These are phyloP conservation scores for Thyridium curvatum DNA, from an alignment of 2,329 filamentous ascomycete genomes.

Conservation along the genomic window DNA sequence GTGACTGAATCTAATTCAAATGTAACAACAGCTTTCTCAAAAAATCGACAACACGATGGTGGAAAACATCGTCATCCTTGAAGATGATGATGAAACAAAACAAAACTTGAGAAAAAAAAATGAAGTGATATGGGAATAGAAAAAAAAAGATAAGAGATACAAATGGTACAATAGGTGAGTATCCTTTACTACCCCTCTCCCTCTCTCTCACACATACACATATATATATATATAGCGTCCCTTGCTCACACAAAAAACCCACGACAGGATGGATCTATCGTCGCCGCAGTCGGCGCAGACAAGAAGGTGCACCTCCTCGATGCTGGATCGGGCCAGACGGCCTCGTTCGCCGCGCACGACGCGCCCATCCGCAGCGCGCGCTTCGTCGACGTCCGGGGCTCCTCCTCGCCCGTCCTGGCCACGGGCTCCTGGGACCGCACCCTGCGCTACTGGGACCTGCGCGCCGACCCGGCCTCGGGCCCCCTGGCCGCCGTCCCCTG, in stretches of 20 bases:
- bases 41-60: too few relatives aligned
- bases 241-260: neutral
- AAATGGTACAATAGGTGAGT: slow-evolving; percentile 13
- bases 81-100: slow-evolving; percentile 8
- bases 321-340: slow-evolving; percentile 16
- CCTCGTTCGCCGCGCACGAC: slow-evolving; percentile 19
- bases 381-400: slow-evolving; percentile 16
- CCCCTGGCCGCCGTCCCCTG: slow-evolving; percentile 38
- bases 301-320: slow-evolving; percentile 21
- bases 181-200: neutral
- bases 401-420: slow-evolving; percentile 17
- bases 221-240: too few relatives aligned
- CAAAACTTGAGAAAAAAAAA: slow-evolving; percentile 8
- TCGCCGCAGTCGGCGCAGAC: slow-evolving; percentile 24
- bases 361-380: slow-evolving; percentile 23
- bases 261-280: slow-evolving; percentile 26
- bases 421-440: slow-evolving; percentile 49
- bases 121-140: slow-evolving; percentile 12
- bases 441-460: slow-evolving; percentile 50
- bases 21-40: slow-evolving; percentile 16
- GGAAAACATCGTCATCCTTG: too few relatives aligned
- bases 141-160: slow-evolving; percentile 8
- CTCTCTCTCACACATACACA: slow-evolving; percentile 3
- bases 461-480: slow-evolving; percentile 27
- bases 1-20: slow-evolving; percentile 21